phyloP scores from a whole-genome alignment of 306 rosid species.

The Trichosanthes cucumerina region DNA sequence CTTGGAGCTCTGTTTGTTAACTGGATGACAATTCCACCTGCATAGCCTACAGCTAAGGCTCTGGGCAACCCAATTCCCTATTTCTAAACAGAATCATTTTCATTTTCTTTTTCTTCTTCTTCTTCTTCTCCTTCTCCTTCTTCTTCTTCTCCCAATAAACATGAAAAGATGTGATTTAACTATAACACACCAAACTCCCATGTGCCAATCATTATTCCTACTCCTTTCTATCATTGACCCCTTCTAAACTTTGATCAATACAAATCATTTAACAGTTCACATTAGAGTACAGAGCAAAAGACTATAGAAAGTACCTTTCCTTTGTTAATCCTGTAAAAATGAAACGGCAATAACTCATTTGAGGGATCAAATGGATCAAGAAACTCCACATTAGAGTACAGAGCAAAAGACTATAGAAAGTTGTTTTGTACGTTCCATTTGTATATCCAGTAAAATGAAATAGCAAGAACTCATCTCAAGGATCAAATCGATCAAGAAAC shows the following conservation, averaged over 20 bases:
- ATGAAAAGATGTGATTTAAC: conserved; percentile 6
- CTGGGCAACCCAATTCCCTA: not conserved
- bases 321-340: not conserved
- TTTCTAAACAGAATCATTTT: conserved; percentile 5
- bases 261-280: not conserved
- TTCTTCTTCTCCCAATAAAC: not conserved
- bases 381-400: not conserved
- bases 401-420: not conserved
- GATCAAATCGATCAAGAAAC: no score
- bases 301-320: not conserved
- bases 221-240: not conserved
- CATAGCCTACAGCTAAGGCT: conserved; percentile 13
- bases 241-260: not conserved
- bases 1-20: conserved; percentile 22
- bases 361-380: not conserved
- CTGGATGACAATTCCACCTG: conserved; percentile 11
- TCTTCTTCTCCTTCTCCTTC: not conserved
- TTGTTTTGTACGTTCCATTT: not conserved
- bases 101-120: no score
- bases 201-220: conserved; percentile 12
- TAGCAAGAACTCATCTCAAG: not conserved
- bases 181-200: conserved; percentile 6
- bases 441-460: not conserved
- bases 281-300: not conserved
- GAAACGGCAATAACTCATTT: not conserved